Base-by-base conservation (phyloP, 192 early-diverging fungal genomes). In the Cetraspora pellucida region DNA sequence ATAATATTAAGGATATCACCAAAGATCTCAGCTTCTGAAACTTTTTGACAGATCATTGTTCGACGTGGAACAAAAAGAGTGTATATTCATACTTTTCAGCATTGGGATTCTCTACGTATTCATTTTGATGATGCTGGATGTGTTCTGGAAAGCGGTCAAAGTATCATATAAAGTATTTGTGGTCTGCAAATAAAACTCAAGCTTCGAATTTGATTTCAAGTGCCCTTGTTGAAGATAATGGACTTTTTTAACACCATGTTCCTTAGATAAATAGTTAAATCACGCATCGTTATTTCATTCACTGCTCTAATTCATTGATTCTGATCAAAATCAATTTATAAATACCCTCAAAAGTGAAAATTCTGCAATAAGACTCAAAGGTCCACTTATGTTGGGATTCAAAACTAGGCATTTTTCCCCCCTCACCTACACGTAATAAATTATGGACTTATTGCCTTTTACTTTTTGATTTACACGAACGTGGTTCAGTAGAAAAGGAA, bases 221-320 rank as follows among this genome's bases (percentile, higher is more conserved):
- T 44, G 83, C 17, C 80, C 85, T n/a, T 87, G 72, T 21, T 92
- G 83, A 23, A 98, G 85, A 76, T 96, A 89, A 80, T 93, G 96
- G 66, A 98, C 92, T 85, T 95, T 97, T 70, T 97, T 95, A 14
- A 97, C 95, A 23, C 96, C 96, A 85, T 98, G 96, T 75, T 98
- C 96, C 90, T 93, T 77, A 72, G 43, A 63, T 57, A 54, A 14
- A 28, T 10, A 25, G 16, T 72, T 28, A 19, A 27, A 27, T 10
- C 1, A 13, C 9, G 14, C 28, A 43, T 54, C 0, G 44, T 16
- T 45, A 45, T 17, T 28, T 52, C 45, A 57, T 7, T 67, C 19
- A 46, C 28, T 13, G 9, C 19, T 70, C 43, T 59, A 61, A 68
- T 49, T 28, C 64, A n/a, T 23, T 16, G 13, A 45, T 23, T 65